Conservation (phyloP, 2,329 filamentous ascomycete species). For the Diplodia mutila region DNA sequence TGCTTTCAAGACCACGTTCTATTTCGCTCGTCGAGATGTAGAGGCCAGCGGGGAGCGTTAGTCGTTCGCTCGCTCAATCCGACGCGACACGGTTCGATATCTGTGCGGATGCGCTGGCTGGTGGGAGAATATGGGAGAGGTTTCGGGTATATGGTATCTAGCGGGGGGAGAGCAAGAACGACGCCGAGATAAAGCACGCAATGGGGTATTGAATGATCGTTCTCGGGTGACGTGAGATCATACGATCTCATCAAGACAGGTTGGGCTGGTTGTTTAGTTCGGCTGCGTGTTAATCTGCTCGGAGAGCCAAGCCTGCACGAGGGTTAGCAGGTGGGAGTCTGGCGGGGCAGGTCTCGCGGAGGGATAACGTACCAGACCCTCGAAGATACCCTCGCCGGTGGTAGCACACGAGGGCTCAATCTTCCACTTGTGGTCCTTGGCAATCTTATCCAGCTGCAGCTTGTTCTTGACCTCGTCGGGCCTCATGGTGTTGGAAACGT, state of each 20-base stretch:
- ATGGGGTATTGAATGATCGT: conserved; percentile 2
- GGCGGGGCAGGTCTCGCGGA: neutral
- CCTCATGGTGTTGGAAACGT: conserved; percentile 69
- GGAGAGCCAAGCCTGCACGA: conserved; percentile 23
- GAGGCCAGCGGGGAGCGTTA: neutral
- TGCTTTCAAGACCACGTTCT: conserved; percentile 10
- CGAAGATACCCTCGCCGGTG: conserved; percentile 58
- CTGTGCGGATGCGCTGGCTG: conserved; percentile 2
- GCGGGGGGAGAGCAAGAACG: neutral
- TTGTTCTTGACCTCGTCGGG: conserved; percentile 55
- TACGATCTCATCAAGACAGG: neutral
- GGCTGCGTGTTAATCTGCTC: conserved; percentile 27
- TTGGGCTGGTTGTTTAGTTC: conserved; percentile 13
- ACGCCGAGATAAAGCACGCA: conserved; percentile 22
- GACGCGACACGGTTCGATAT: neutral
- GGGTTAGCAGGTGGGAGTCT: neutral
- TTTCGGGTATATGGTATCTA: conserved; percentile 21
- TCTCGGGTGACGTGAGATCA: conserved; percentile 15
- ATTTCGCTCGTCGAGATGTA: neutral
- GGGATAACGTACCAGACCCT: conserved; percentile 48
- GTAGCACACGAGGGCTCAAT: conserved; percentile 59
- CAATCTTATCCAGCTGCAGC: conserved; percentile 54
- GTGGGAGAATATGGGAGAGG: neutral
- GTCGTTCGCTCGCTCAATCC: conserved; percentile 3
- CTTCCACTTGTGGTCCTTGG: conserved; percentile 59